Base-by-base conservation (phyloP, 2,329 filamentous ascomycete genomes). In the Torrubiella hemipterigena region DNA sequence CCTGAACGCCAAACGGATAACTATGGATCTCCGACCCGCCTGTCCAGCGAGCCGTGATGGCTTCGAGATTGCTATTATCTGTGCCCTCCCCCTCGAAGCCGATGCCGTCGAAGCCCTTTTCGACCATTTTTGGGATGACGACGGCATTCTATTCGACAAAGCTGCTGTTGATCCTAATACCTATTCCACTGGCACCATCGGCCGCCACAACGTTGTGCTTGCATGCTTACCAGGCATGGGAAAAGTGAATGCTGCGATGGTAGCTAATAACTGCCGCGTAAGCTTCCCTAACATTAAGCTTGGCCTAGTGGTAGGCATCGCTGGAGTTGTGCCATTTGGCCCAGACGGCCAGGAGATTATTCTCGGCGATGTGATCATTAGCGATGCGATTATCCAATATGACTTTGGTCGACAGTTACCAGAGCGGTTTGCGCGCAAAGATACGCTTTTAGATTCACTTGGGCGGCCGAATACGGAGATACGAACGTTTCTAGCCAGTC, bases 311-410 rank as follows among this genome's bases (percentile, higher is more conserved):
- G 41, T 44, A 11, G 44, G 43, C 7, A 22, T 43, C n/a, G 39
- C 33, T 13, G 46, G 47, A 1, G 43, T 33, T 3, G 40, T 45
- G 3, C 48, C 47, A 4, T 25, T 28, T 13, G 17, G 15, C 15
- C 13, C 18, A 4, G 27, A 30, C 3, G 25, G 17, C 2, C 17
- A 38, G 15, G 44, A 44, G 17, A 39, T 44, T 4, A 12, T 46
- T 2, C 39, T 50, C 1, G 49, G 48, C 17, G 48, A 49, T 25
- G 47, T 49, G 5, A 29, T 53, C 13, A 41, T 54, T 14, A 50
- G 50, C 28, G 36, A 44, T 3, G 35, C 33, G 2, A 34, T 55
- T 2, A 25, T 53, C 7, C 44, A 53, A 30, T 48, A 45, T 30
- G 52, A 54, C 28, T 39, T 49, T 23, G 50, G 47, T 1, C 36